Base-by-base conservation (phyloP, 495 filamentous ascomycete genomes). In the Podospora pseudoanserina region DNA sequence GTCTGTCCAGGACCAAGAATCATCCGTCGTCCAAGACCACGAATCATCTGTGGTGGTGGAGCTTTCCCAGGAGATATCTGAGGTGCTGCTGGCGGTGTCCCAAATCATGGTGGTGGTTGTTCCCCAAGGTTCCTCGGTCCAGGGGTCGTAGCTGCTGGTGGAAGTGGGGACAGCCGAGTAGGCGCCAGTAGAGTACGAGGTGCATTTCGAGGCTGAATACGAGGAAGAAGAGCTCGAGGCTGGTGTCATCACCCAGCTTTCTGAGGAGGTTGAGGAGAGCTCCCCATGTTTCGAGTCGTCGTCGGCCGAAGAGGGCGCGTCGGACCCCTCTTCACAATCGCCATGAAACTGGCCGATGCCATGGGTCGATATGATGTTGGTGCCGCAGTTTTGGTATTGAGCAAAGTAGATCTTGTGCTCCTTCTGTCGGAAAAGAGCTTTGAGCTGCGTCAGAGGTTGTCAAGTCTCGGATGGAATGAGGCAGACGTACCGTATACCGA, bases 401-500 rank as follows among this genome's bases (percentile, higher is more conserved):
- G 60, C 74, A 13, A 76, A 56, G 66, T 72, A 71, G 56, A 76
- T 61, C 59, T 69, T 72, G 68, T 74, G 66, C 11, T 70, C 66
- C 49, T 74, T 58, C 34, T 76, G 74, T 54, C 72, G 64, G 68
- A 76, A 76, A 2, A 71, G 28, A 4, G 68, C 74, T 75, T 56
- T 28, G 13, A 2, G 18, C 28, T 60, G 34, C 1, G 16, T 59
- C 23, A 63, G 53, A 19, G n/a, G 19, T 4, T 15, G 18, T 62
- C 60, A 39, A 26, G n/a, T 34, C n/a, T 59, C 20, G 56, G 2
- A 59, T 2, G 19, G 16, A 4, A 20, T 20, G 26, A 23, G n/a
- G 19, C 26, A 23, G 30, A 65, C 62, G 11, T 68, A 72, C 72
- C 90, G 71, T 96, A 96, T 1, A 92, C 91, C 59, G 89, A 90